These are phyloP conservation scores for Magnaporthales sp. DNA, from an alignment of 2,329 filamentous ascomycete genomes.

Conservation along the genomic window DNA sequence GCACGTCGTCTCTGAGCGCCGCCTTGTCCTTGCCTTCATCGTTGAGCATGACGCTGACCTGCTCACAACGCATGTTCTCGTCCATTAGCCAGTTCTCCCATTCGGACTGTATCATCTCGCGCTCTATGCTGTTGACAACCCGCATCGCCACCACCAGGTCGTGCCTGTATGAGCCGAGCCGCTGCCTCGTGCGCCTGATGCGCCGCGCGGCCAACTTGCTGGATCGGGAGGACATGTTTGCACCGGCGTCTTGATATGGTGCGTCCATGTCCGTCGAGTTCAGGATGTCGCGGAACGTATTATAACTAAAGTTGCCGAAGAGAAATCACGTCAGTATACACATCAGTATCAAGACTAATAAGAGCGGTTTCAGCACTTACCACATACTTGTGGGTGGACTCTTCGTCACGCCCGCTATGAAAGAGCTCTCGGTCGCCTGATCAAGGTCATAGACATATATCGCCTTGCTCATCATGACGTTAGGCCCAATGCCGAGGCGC, in stretches of 20 bases:
- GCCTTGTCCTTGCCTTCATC: slow-evolving; percentile 7
- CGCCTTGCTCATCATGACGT: slow-evolving; percentile 72
- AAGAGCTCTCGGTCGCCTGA: slow-evolving; percentile 39
- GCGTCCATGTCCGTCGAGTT: slow-evolving; percentile 50
- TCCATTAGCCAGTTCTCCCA: slow-evolving; percentile 89
- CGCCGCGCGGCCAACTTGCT: slow-evolving; percentile 51
- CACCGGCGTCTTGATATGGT: slow-evolving; percentile 43
- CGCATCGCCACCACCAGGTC: slow-evolving; percentile 86
- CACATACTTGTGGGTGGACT: slow-evolving; percentile 41
- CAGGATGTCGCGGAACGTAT: slow-evolving; percentile 51
- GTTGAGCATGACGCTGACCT: slow-evolving; percentile 39
- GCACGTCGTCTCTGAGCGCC: slow-evolving; percentile 10
- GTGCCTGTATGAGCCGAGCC: slow-evolving; percentile 76
- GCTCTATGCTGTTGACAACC: slow-evolving; percentile 84
- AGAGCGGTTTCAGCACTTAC: slow-evolving; percentile 20
- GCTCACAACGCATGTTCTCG: slow-evolving; percentile 68
- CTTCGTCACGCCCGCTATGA: slow-evolving; percentile 16
- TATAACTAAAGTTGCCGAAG: slow-evolving; percentile 32
- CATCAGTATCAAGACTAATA: not conserved
- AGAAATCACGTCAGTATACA: not conserved
- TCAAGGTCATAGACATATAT: slow-evolving; percentile 79
- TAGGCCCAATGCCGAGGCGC: slow-evolving; percentile 69
- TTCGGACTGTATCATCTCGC: slow-evolving; percentile 75
- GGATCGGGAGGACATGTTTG: slow-evolving; percentile 33
- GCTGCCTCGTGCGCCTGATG: slow-evolving; percentile 71